Percentiles rank a stretch among this genome's conserved stretches.
Evolutionary conservation across 148 eudicot genomes (phyloP).

Genomic region (Amaranthus hypochondriacus): DNA sequence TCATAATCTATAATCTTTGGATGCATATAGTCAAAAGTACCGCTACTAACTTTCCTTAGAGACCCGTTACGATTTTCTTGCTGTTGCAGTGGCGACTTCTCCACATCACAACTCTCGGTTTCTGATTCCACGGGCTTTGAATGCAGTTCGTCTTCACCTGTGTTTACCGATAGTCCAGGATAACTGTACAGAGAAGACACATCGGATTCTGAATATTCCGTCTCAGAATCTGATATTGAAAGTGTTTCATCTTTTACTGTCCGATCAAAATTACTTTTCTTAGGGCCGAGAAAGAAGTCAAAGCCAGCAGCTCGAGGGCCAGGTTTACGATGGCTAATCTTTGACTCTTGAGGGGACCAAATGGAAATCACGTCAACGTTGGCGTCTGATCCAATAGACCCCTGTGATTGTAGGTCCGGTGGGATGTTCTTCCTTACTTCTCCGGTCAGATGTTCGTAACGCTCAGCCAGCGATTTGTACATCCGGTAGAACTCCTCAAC

Average conservation of each 20-base stretch:
- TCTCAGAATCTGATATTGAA: conserved; percentile 62
- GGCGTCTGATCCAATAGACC: conserved; percentile 52
- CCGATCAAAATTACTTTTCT: conserved; percentile 56
- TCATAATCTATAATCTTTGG: conserved; percentile 43
- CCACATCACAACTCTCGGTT: conserved; percentile 46
- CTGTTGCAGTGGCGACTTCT: conserved; percentile 40
- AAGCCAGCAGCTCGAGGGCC: conserved; percentile 92
- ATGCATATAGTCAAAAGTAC: conserved; percentile 26
- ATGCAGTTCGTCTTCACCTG: conserved; percentile 44
- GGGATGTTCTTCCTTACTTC: conserved; percentile 59
- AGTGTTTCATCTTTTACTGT: conserved; percentile 58
- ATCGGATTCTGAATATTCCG: conserved; percentile 78
- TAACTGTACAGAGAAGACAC: conserved; percentile 66
- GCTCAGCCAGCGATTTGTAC: conserved; percentile 78
- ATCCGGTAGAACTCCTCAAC: conserved; percentile 83
- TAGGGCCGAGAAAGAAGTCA: conserved; percentile 69
- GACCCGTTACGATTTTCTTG: conserved; percentile 36
- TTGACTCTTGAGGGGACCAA: conserved; percentile 42
- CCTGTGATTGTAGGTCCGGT: conserved; percentile 62
- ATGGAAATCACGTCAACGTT: conserved; percentile 48
- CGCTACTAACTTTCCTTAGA: conserved; percentile 33
- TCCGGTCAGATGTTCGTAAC: conserved; percentile 69
- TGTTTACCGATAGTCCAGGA: conserved; percentile 30
- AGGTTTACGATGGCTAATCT: conserved; percentile 40
- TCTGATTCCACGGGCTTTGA: conserved; percentile 50